A percentile compares a stretch with the other conserved stretches of the same genome.
Conservation (phyloP, 805 yeast species). For the Teunomyces pallodes region DNA sequence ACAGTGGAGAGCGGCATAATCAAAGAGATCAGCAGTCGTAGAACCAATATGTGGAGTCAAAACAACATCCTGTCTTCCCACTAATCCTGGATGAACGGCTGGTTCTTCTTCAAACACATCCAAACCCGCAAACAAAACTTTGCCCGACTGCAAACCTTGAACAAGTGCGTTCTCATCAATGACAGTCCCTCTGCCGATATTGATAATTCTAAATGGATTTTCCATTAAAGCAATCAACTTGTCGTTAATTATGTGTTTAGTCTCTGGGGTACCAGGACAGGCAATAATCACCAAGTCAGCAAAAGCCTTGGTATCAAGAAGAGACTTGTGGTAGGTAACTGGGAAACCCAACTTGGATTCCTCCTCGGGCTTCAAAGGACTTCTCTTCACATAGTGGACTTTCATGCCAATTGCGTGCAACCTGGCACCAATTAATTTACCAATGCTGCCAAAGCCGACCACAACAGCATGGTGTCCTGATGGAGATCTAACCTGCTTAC, state of each 20-base stretch:
- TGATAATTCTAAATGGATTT: slow-evolving; percentile 21
- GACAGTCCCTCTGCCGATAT: slow-evolving; percentile 24
- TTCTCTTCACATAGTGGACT: slow-evolving; percentile 24
- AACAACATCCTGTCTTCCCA: slow-evolving; percentile 22
- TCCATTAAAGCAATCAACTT: slow-evolving; percentile 12
- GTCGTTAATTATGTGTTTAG: slow-evolving; percentile 17
- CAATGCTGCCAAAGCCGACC: slow-evolving; percentile 27
- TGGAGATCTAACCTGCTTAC: slow-evolving; percentile 16
- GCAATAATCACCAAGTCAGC: slow-evolving; percentile 27
- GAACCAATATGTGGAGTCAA: slow-evolving; percentile 28
- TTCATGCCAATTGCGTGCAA: slow-evolving; percentile 23
- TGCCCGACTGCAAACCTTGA: slow-evolving; percentile 21
- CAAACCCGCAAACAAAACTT: slow-evolving; percentile 24
- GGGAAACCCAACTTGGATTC: slow-evolving; percentile 14
- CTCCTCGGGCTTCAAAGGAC: slow-evolving; percentile 11
- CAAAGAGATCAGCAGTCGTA: slow-evolving; percentile 15
- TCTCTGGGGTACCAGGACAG: slow-evolving; percentile 23
- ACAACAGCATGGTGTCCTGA: slow-evolving; percentile 23
- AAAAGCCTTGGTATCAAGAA: slow-evolving; percentile 14
- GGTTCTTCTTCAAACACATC: slow-evolving; percentile 28
- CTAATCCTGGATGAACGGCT: slow-evolving; percentile 15
- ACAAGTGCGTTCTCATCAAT: slow-evolving; percentile 25
- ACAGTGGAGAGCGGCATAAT: slow-evolving; percentile 4
- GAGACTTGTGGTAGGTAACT: slow-evolving; percentile 16
- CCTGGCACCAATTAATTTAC: slow-evolving; percentile 19